phyloP scores from a whole-genome alignment of 768 basidiomycete genomes.

The Naematelia encephala region DNA sequence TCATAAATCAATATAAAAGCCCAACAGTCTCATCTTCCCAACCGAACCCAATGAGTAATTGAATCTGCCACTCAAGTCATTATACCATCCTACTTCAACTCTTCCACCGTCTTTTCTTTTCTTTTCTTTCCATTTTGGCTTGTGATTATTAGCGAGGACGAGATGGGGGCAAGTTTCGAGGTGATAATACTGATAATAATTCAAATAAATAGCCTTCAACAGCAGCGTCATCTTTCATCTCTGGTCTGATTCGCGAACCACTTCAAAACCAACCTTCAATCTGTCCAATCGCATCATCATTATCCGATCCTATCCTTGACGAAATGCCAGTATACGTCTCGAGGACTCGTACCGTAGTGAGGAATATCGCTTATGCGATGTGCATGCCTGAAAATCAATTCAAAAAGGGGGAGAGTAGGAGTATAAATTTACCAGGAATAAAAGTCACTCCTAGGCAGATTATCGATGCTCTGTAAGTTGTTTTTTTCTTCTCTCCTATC shows the following conservation, averaged over 20 bases:
- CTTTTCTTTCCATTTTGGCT: too few species aligned
- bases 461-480: conserved; percentile 56
- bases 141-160: too few species aligned
- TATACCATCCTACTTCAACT: too few species aligned
- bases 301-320: conserved; percentile 51
- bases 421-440: conserved; percentile 63
- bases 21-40: too few species aligned
- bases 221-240: conserved; percentile 52
- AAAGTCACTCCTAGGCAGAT: conserved; percentile 60
- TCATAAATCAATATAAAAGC: too few species aligned
- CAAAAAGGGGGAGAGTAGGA: conserved; percentile 51
- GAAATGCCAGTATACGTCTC: conserved; percentile 58
- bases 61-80: too few species aligned
- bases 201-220: conserved; percentile 40
- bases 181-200: too few species aligned
- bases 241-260: conserved; percentile 51
- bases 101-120: too few species aligned
- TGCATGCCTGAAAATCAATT: conserved; percentile 55
- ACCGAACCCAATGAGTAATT: too few species aligned
- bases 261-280: conserved; percentile 40
- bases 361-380: conserved; percentile 58
- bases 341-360: conserved; percentile 57
- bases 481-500: neutral
- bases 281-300: conserved; percentile 43
- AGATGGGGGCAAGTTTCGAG: too few species aligned